Evolutionary conservation across 306 rosid species (phyloP), one percentile per base, ranked within the genome.

Genomic region (Inga leiocalycina): DNA sequence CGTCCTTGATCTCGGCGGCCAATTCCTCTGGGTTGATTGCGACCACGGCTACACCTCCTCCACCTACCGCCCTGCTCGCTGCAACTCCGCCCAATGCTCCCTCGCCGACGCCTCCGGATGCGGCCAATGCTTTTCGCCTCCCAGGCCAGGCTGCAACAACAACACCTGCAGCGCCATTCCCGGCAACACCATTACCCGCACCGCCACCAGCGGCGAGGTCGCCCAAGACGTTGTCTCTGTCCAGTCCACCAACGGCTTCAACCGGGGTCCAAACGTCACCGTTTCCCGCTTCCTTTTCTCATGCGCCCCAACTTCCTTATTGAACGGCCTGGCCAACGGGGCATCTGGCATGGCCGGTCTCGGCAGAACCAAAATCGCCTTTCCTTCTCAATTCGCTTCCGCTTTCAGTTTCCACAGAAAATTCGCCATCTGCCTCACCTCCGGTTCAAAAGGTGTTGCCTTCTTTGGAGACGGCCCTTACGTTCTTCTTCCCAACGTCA

Each of bases 271-370:
- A 64, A 87, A 54, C 44, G 93, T 81, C 66, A 32, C 74, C 34
- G 89, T 88, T 69, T 68, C 89, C 0, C 80, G 39, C 12, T 89
- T 89, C 79, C 15, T 91, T 4, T 91, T 91, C 80, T 17, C 90
- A 0, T 91, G 93, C 3, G 93, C 91, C 1, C 91, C 94, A 2
- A 85, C 86, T 11, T 88, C 7, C 51, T 34, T 91, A 3, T 72
- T 91, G 3, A 1, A 78, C 9, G 94, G 91, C 3, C 88, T 91
- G 1, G 87, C 93, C 0, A 66, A 4, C 2, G 93, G 90, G 0
- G 91, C 48, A 17, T 76, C 88, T 0, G 94, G 94, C 17, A 91
- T 91, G 89, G 89, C 91, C 89, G 93, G 94, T 15, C 89, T 91
- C 0, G 91, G 93, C 1, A 72, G 93, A 74, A 86, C 89, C 2